Conservation (phyloP, 2,329 filamentous ascomycete species). For the Exophiala xenobiotica region DNA sequence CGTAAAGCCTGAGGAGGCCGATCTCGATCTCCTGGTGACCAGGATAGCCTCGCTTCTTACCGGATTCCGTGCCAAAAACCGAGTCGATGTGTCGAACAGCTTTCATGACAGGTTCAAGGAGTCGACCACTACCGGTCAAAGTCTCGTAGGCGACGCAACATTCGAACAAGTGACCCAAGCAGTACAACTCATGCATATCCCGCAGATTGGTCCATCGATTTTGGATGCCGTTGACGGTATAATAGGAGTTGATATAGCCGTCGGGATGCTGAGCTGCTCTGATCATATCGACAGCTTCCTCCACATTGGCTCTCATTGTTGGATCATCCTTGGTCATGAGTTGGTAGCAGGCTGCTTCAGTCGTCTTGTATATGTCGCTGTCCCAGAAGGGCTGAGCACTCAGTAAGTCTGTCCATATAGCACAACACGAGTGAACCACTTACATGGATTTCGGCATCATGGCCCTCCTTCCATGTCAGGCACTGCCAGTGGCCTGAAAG, state of each 20-base stretch:
- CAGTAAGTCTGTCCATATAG: too few relatives aligned
- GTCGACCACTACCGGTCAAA: constrained; percentile 48
- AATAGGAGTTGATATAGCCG: constrained; percentile 64
- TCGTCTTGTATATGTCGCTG: constrained; percentile 58
- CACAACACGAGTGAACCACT: too few relatives aligned
- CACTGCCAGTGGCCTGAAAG: constrained; percentile 1
- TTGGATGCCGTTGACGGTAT: constrained; percentile 56
- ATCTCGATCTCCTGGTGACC: constrained; percentile 59
- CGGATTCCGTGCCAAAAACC: constrained; percentile 51
- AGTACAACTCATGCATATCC: constrained; percentile 64
- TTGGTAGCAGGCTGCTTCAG: constrained; percentile 62
- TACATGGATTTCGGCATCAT: constrained; percentile 17
- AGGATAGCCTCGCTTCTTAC: constrained; percentile 58
- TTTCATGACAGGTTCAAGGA: constrained; percentile 54
- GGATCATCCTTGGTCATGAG: constrained; percentile 38
- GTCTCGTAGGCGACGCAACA: constrained; percentile 57
- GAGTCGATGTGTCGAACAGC: constrained; percentile 55
- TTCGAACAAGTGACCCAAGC: constrained; percentile 62
- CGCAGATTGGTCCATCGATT: constrained; percentile 58
- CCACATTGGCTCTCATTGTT: constrained; percentile 49
- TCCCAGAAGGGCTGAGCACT: constrained; percentile 61
- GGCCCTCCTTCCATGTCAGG: constrained; percentile 6
- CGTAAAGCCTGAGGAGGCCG: constrained; percentile 47
- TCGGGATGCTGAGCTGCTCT: constrained; percentile 56
- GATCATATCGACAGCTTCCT: constrained; percentile 59